phyloP scores from a whole-genome alignment of 2,329 filamentous ascomycete species.

The Epichloe sp. region DNA sequence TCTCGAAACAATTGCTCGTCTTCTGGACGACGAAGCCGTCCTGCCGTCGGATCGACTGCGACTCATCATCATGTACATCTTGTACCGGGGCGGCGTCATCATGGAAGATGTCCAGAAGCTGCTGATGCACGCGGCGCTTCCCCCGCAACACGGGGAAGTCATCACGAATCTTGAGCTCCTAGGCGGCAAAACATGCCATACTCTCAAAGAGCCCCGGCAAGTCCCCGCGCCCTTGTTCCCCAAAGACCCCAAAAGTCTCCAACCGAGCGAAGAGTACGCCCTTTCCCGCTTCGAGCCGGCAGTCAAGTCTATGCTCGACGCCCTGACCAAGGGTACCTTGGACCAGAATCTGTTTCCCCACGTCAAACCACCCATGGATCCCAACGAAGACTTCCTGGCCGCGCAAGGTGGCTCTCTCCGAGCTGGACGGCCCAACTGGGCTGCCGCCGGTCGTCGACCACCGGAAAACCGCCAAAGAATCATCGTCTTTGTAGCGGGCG shows the following conservation, averaged over 20 bases:
- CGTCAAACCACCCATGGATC: constrained; percentile 54
- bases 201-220: constrained; percentile 63
- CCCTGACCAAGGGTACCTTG: constrained; percentile 52
- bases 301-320: constrained; percentile 72
- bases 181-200: constrained; percentile 56
- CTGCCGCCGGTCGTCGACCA: constrained; percentile 61
- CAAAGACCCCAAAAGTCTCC: constrained; percentile 42
- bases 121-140: constrained; percentile 68
- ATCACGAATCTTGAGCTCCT: constrained; percentile 71
- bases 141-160: constrained; percentile 58
- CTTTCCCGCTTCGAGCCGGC: constrained; percentile 79
- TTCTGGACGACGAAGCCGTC: constrained; percentile 77
- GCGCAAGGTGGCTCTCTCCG: constrained; percentile 63
- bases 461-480: constrained; percentile 76
- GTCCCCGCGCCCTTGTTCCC: constrained; percentile 57
- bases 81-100: constrained; percentile 78
- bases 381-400: constrained; percentile 43
- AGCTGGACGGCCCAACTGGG: constrained; percentile 91
- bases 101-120: constrained; percentile 74
- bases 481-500: constrained; percentile 89
- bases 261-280: constrained; percentile 60
- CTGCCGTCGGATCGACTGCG: constrained; percentile 63
- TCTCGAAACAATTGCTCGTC: constrained; percentile 68
- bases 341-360: constrained; percentile 59
- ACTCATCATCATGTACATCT: constrained; percentile 70